Evolutionary conservation across 169 alveolate species (phyloP).

Genomic region (Theileria orientalis): DNA sequence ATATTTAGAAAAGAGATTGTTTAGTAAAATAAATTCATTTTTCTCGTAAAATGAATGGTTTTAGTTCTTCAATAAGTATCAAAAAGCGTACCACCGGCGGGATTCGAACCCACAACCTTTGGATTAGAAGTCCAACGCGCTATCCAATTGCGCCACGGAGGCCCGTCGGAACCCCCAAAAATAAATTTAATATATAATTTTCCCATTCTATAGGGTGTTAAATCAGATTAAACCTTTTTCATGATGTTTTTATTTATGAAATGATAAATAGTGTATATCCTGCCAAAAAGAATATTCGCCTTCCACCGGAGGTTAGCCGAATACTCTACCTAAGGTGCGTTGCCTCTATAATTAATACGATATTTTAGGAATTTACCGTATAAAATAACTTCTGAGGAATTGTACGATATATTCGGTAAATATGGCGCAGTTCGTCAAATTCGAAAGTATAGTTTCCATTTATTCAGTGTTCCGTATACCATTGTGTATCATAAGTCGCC

Average conservation of each 20-base stretch:
- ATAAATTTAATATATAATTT: background rate
- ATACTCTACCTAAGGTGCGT: constrained; percentile 64
- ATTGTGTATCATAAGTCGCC: background rate
- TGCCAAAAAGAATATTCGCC: constrained; percentile 60
- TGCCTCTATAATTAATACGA: background rate
- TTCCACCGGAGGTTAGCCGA: constrained; percentile 67
- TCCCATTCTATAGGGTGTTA: background rate
- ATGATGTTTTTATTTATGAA: background rate
- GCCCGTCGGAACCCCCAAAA: constrained; percentile 23
- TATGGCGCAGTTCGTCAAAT: constrained; percentile 98
- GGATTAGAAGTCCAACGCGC: constrained; percentile 94
- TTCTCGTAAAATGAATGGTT: background rate
- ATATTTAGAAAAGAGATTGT: too few relatives aligned
- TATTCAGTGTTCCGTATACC: background rate
- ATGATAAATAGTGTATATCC: constrained; percentile 58
- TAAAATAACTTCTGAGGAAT: constrained; percentile 90
- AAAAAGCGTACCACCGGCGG: constrained; percentile 82
- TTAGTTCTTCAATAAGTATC: background rate
- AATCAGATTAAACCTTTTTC: background rate
- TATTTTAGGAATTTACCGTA: constrained; percentile 80
- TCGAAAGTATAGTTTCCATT: constrained; percentile 81
- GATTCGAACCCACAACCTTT: constrained; percentile 93
- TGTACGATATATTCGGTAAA: constrained; percentile 97
- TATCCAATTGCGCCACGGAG: constrained; percentile 90
- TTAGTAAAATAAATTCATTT: background rate